These are phyloP conservation scores for Suillus brevipes DNA, from an alignment of 768 basidiomycete genomes.

Conservation along the genomic window DNA sequence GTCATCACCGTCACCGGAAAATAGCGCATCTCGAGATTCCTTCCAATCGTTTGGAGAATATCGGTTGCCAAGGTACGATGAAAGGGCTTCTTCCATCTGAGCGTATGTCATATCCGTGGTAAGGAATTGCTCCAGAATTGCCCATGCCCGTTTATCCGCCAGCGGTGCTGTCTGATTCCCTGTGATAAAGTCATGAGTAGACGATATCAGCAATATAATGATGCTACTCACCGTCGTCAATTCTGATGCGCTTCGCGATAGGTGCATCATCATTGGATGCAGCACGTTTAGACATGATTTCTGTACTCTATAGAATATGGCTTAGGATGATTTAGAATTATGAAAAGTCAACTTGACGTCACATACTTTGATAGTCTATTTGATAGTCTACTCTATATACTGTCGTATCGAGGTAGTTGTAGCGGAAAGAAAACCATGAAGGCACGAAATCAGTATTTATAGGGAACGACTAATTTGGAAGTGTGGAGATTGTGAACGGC, in stretches of 20 bases:
- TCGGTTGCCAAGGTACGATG: not conserved
- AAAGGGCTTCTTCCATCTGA: not conserved
- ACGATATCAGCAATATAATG: not conserved
- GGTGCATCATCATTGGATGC: not conserved
- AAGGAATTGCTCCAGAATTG: not conserved
- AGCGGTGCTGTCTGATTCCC: not conserved
- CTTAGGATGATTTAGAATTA: not conserved
- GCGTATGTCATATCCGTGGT: not conserved
- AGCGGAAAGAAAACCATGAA: not conserved
- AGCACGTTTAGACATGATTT: not conserved
- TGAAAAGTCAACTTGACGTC: not conserved
- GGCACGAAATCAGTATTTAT: not conserved
- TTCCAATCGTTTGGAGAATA: not conserved
- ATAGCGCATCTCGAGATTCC: not conserved
- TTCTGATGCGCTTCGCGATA: not conserved
- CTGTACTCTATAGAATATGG: not conserved
- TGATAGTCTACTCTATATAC: not conserved
- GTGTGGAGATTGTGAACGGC: not conserved
- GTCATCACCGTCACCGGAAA: no score
- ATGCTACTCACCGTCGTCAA: not conserved
- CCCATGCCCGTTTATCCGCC: not conserved
- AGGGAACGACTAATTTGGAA: not conserved
- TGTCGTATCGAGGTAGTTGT: not conserved
- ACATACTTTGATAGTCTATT: not conserved
- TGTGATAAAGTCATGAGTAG: not conserved